These are phyloP conservation scores for Eimeria necatrix DNA, from an alignment of 169 alveolate genomes.

Conservation along the genomic window DNA sequence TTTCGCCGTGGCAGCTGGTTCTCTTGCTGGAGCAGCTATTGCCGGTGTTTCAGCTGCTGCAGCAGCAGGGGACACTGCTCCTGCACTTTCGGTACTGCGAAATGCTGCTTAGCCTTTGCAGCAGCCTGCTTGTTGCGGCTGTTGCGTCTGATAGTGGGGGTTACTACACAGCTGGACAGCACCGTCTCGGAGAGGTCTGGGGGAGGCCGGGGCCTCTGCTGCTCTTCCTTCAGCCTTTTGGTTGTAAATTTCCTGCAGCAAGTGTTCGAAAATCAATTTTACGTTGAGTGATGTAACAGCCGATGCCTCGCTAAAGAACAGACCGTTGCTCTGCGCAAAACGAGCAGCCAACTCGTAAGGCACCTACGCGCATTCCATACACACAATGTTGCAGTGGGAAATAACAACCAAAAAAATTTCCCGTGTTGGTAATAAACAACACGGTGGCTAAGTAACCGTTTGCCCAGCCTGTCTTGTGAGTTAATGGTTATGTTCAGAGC, in stretches of 20 bases:
- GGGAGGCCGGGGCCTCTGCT: neutral
- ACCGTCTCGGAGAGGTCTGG: neutral
- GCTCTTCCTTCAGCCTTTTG: constrained; percentile 32
- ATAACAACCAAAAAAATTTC: neutral
- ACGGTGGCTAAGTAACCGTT: too few species aligned
- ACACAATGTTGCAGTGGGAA: neutral
- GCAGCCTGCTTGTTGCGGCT: constrained; percentile 14
- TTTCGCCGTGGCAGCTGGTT: neutral
- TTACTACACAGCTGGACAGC: neutral
- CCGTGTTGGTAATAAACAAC: too few species aligned
- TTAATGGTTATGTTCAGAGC: too few species aligned
- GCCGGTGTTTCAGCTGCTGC: neutral
- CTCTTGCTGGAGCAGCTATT: neutral
- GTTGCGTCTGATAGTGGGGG: neutral
- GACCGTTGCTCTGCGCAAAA: constrained; percentile 76
- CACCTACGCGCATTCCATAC: constrained; percentile 35
- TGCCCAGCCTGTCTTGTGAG: too few species aligned
- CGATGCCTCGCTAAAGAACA: constrained; percentile 96
- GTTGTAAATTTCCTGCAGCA: constrained; percentile 91
- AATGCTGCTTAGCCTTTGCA: neutral
- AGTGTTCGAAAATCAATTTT: constrained; percentile 97
- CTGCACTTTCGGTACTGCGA: neutral
- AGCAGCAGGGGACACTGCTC: neutral
- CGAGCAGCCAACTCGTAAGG: constrained; percentile 71
- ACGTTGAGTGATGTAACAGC: constrained; percentile 98